Percentiles rank a stretch among this genome's conserved stretches.
Conservation (phyloP, 306 rosid genomes). For the Gynostemma pentaphyllum region DNA sequence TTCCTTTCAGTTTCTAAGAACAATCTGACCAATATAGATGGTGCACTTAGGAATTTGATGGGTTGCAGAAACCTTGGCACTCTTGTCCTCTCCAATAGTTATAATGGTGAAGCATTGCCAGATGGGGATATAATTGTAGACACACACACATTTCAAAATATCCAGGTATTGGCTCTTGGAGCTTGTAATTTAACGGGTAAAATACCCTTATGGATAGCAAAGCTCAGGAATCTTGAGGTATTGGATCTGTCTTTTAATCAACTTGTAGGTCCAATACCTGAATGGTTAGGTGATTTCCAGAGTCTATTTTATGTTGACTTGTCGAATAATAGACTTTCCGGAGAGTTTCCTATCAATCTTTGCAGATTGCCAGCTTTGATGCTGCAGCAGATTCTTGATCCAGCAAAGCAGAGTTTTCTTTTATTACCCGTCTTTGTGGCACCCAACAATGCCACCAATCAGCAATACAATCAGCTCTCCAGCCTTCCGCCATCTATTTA, state of each 20-base stretch:
- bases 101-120: constrained; percentile 42
- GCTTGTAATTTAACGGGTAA: constrained; percentile 57
- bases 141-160: constrained; percentile 43
- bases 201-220: constrained; percentile 65
- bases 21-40: constrained; percentile 38
- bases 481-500: constrained; percentile 69
- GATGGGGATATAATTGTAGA: constrained; percentile 32
- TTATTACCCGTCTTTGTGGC: constrained; percentile 76
- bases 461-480: constrained; percentile 80
- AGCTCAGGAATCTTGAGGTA: constrained; percentile 49
- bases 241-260: constrained; percentile 64
- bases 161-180: constrained; percentile 69
- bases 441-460: constrained; percentile 45
- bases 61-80: constrained; percentile 60
- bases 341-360: constrained; percentile 50
- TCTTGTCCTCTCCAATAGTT: constrained; percentile 46
- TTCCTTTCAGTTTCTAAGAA: constrained; percentile 69
- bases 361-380: constrained; percentile 42
- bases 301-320: constrained; percentile 75
- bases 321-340: constrained; percentile 45
- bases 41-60: constrained; percentile 49
- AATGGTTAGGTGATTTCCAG: constrained; percentile 54
- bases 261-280: constrained; percentile 54
- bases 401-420: constrained; percentile 37
- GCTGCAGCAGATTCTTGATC: constrained; percentile 13